Conservation (phyloP, 1,139 yeast genomes). For the Sugiyamaella pinicola region DNA sequence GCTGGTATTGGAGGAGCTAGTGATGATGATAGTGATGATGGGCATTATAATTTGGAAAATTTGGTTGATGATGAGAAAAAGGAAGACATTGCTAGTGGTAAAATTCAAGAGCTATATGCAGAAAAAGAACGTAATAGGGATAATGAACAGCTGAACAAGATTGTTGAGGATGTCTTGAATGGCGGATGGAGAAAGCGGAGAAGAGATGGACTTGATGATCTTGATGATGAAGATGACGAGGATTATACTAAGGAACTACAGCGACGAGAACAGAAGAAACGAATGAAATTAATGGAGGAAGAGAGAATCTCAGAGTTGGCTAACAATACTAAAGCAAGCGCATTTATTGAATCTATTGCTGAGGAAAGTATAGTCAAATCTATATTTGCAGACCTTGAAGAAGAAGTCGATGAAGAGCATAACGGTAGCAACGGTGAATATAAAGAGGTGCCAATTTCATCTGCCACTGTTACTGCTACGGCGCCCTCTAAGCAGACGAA, state of each 20-base stretch:
- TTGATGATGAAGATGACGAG: slow-evolving; percentile 62
- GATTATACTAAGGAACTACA: slow-evolving; percentile 48
- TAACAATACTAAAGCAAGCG: slow-evolving; percentile 61
- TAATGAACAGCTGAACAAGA: slow-evolving; percentile 67
- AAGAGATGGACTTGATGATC: slow-evolving; percentile 58
- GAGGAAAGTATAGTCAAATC: slow-evolving; percentile 41
- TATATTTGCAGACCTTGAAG: slow-evolving; percentile 12
- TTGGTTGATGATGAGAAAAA: slow-evolving; percentile 77
- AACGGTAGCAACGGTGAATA: too few species aligned
- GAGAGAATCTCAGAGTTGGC: slow-evolving; percentile 54
- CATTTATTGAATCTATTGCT: slow-evolving; percentile 73
- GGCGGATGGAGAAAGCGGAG: slow-evolving; percentile 76
- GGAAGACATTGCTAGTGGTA: slow-evolving; percentile 52
- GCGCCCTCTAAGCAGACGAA: too few species aligned
- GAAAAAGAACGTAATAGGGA: slow-evolving; percentile 73
- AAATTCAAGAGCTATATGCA: slow-evolving; percentile 61
- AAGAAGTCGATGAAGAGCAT: slow-evolving; percentile 12
- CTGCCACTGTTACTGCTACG: too few species aligned
- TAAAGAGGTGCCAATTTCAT: too few species aligned
- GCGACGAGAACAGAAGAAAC: slow-evolving; percentile 58
- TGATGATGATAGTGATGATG: slow-evolving; percentile 58
- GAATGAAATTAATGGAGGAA: slow-evolving; percentile 56
- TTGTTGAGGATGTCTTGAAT: slow-evolving; percentile 78
- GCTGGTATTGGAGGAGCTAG: slow-evolving; percentile 84
- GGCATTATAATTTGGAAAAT: slow-evolving; percentile 75